Evolutionary conservation across 169 alveolate species (phyloP).

Genomic region (Theileria parva): DNA sequence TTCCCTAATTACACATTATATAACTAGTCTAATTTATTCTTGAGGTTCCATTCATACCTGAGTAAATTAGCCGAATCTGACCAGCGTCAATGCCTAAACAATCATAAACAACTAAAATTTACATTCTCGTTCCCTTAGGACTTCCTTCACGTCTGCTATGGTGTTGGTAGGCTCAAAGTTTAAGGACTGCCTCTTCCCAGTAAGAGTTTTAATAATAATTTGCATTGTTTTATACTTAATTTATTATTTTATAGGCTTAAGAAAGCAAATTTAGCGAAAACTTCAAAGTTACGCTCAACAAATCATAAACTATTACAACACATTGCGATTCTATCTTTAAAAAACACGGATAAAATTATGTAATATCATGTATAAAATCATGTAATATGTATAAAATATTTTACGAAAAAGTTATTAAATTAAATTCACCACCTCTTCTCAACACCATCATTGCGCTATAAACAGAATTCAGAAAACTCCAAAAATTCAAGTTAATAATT

Average conservation of each 20-base stretch:
- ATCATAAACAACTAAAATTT: neutral
- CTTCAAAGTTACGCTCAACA: neutral
- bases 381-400: neutral
- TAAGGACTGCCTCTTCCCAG: slow-evolving; percentile 90
- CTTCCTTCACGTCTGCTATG: slow-evolving; percentile 89
- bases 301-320: neutral
- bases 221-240: slow-evolving; percentile 75
- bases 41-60: slow-evolving; percentile 62
- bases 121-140: slow-evolving; percentile 93
- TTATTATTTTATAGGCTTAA: neutral
- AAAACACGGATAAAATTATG: neutral
- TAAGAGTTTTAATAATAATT: slow-evolving; percentile 87
- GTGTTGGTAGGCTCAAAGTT: slow-evolving; percentile 94
- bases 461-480: neutral
- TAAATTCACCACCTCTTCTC: neutral
- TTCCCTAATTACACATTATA: slow-evolving; percentile 73
- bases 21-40: neutral
- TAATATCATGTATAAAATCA: too few species aligned
- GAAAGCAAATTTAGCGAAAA: neutral
- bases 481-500: too few species aligned
- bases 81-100: slow-evolving; percentile 73
- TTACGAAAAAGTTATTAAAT: too few species aligned
- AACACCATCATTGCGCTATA: slow-evolving; percentile 27
- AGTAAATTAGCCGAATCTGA: slow-evolving; percentile 87
- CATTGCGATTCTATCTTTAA: neutral